Evolutionary conservation across 192 early-diverging fungal species (phyloP).

Genomic region (Lunasporangiospora selenospora): DNA sequence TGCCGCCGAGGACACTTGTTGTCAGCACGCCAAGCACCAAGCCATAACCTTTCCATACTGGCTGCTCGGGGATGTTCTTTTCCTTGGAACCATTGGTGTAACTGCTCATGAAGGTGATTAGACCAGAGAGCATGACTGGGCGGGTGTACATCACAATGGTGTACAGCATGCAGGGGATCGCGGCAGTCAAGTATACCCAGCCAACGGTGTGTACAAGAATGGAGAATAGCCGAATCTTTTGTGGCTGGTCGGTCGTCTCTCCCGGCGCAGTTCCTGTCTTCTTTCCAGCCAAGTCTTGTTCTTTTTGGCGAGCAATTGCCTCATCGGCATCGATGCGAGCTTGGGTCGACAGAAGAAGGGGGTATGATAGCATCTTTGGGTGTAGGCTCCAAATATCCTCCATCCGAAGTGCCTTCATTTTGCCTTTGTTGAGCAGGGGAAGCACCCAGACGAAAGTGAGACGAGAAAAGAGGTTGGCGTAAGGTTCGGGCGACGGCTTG

Average conservation of each 20-base stretch:
- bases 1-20: constrained; percentile 52
- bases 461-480: constrained; percentile 74
- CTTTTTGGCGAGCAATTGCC: not conserved
- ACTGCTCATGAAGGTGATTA: constrained; percentile 52
- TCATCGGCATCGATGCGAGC: not conserved
- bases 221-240: not conserved
- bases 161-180: constrained; percentile 8
- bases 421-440: constrained; percentile 70
- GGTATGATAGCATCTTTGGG: not conserved
- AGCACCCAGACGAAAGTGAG: constrained; percentile 81
- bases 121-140: constrained; percentile 64
- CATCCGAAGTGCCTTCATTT: constrained; percentile 60
- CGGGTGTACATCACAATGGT: constrained; percentile 50
- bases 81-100: constrained; percentile 13
- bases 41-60: constrained; percentile 61
- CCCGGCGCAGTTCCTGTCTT: not conserved
- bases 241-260: not conserved
- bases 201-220: constrained; percentile 5
- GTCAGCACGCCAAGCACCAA: constrained; percentile 67
- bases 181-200: constrained; percentile 10
- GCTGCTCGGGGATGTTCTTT: constrained; percentile 31
- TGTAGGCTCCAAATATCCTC: constrained; percentile 68
- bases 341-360: not conserved
- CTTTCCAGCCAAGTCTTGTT: not conserved
- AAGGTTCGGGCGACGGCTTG: constrained; percentile 60